Evolutionary conservation across 1,284 basidiomycete species (phyloP), one percentile per base, ranked within the genome.

Genomic region (Ganoderma lucidum): DNA sequence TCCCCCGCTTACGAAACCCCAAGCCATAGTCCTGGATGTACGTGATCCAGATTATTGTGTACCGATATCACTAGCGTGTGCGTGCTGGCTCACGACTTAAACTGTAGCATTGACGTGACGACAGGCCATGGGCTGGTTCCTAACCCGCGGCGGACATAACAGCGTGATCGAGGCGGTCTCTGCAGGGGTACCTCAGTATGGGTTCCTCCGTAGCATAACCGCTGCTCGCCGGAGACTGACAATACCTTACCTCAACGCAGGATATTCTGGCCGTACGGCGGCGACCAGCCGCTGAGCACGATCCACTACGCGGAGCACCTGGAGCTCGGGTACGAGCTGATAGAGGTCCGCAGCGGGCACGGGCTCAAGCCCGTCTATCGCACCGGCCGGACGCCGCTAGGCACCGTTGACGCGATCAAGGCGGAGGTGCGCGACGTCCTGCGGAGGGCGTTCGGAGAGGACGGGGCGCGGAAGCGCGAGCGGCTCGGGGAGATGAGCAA

Each of bases 321-420:
- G n/a, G 8, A 35, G 30, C 67, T 77, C n/a, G 77, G 74, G 3
- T 78, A 78, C 67, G 78, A 79, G 73, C 71, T 79, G 8, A 58
- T 77, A 61, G 77, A 79, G 64, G 74, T 75, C 14, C 75, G 78
- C 23, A 74, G 35, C 14, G 77, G 75, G 6, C 44, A 73, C n/a
- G 77, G 75, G 3, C 64, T 76, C 9, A 69, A 72, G 66, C 70
- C 67, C 30, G 62, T 75, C 60, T 68, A 69, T 35, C 71, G 75
- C 28, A 74, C 70, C 17, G 71, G 73, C 14, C 62, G 62, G 17
- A 63, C 61, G n/a, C 75, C 74, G 0, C 37, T 62, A 4, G 73
- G 73, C n/a, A 78, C 75, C 1, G 12, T 70, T n/a, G 74, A 76
- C 14, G 75, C 76, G 2, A 58, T 76, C 41, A 55, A 69, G 9